Evolutionary conservation across 225 moss, liverwort and hornwort species (phyloP), one percentile per base, ranked within the genome.

Genomic region (Pleurozium schreberi): DNA sequence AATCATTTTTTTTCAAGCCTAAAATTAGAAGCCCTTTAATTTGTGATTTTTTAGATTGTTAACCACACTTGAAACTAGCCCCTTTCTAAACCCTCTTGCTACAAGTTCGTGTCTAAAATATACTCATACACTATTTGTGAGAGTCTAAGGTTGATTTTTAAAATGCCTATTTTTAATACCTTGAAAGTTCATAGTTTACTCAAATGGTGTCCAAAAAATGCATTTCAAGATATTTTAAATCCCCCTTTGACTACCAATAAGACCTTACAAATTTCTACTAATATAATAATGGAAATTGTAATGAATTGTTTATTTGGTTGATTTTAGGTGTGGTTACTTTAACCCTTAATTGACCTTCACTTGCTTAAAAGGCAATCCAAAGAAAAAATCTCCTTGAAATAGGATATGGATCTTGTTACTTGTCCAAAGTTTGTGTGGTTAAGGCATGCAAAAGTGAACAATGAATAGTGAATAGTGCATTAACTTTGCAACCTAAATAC

Each of bases 311-410:
- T n/a, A n/a, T 22, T 68, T 4, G 5, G 2, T 69, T 69, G 69
- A 0, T 40, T 69, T 12, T 23, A 14, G 8, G 3, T 14, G n/a
- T 68, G 7, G 12, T n/a, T n/a, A 13, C 13, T 1, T 28, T 68
- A 18, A 28, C 2, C 2, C 38, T 22, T 22, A 34, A 33, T 3
- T 5, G 2, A 36, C 36, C 21, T 67, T n/a, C 7, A 21, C 22
- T 67, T 67, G 7, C 4, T 2, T 67, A 7, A 0, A n/a, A 1
- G n/a, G 7, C 6, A n/a, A 0, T 7, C 12, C 7, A n/a, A 6
- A 22, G 4, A 6, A 1, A n/a, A 36, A 12, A 38, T n/a, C 12
- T 22, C 6, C 0, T 38, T 38, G 2, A 20, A 11, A 17, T 5
- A 9, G 2, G 4, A 1, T 11, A 8, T 20, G 2, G 12, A 4